Base-by-base conservation (phyloP, 2,329 filamentous ascomycete species). In the Emericellopsis cladophorae region DNA sequence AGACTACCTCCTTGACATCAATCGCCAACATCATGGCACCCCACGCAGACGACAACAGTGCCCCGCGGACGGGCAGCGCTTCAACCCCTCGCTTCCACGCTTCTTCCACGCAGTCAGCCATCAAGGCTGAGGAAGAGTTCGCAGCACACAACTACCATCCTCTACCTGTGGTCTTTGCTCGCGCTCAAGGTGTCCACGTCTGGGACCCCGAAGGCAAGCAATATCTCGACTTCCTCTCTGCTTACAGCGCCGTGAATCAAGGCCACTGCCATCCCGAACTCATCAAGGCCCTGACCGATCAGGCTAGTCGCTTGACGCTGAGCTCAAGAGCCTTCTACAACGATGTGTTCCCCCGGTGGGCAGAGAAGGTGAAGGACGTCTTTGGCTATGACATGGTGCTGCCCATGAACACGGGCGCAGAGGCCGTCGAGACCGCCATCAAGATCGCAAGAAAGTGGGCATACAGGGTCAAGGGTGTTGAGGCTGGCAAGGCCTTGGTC, bases 71-170 rank as follows among this genome's bases (percentile, higher is more conserved):
- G 49, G 44, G 49, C 43, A 48, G 51, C 44, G 48, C 45, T 45
- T 41, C 44, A 43, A 45, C 48, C 46, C 62, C 66, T 39, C 67
- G 66, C 49, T 77, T 73, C 67, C 92, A 95, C 66, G 74, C 87
- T 42, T 60, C 84, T 16, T 88, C 90, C 22, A 89, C 88, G 35
- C 67, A 79, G 43, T 70, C 74, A 51, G 90, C 92, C 52, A 93
- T 95, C 59, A 67, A 79, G 40, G 68, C 79, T 40, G 92, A 98
- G 67, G 72, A 85, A 55, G 70, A 84, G 58, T 90, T 77, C 61
- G 92, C 92, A 39, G 92, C 92, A 38, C 92, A 98, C 76, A 98
- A 98, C 72, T 98, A 98, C 72, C 89, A 96, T 64, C 92, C 92
- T 14, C 76, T 98, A 3, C 92, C 92, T 33, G 81, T 98, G 45